Evolutionary conservation across 2,329 filamentous ascomycete species (phyloP).

Genomic region (Fusarium metavorans): DNA sequence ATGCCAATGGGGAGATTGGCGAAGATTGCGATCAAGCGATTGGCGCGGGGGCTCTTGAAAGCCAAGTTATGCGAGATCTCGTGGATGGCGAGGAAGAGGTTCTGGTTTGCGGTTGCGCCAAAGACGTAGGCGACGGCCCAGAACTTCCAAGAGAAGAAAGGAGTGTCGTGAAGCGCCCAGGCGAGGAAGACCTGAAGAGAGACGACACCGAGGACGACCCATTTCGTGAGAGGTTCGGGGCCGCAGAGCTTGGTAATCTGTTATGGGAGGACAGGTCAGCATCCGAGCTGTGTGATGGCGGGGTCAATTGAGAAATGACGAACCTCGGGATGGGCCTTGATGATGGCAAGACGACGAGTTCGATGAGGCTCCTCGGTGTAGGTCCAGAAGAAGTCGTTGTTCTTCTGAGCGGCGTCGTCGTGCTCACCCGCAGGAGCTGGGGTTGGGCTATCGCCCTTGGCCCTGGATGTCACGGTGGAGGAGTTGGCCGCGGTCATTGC

Average conservation of each 20-base stretch:
- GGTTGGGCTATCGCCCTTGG: conserved; percentile 39
- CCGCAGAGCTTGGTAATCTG: conserved; percentile 97
- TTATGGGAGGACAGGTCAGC: conserved; percentile 18
- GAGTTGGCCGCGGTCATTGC: conserved; percentile 46
- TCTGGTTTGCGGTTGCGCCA: conserved; percentile 96
- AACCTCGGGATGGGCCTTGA: conserved; percentile 98
- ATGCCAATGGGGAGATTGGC: conserved; percentile 96
- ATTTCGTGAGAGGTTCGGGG: conserved; percentile 95
- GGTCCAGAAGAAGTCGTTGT: conserved; percentile 89
- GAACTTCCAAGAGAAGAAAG: conserved; percentile 87
- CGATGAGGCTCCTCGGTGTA: conserved; percentile 98
- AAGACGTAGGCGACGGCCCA: conserved; percentile 90
- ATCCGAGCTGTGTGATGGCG: not conserved
- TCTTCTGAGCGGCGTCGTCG: conserved; percentile 40
- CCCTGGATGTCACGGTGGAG: conserved; percentile 51
- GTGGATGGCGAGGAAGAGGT: conserved; percentile 97
- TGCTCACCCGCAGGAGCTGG: conserved; percentile 25
- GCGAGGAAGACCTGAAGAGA: conserved; percentile 83
- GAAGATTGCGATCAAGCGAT: conserved; percentile 89
- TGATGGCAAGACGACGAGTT: conserved; percentile 90
- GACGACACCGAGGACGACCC: conserved; percentile 87
- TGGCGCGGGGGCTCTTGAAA: conserved; percentile 83
- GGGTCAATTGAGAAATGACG: conserved; percentile 25
- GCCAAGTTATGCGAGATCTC: conserved; percentile 99
- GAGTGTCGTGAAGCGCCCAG: conserved; percentile 79